Evolutionary conservation across 148 eudicot species (phyloP).

Genomic region (Agrostemma githago): DNA sequence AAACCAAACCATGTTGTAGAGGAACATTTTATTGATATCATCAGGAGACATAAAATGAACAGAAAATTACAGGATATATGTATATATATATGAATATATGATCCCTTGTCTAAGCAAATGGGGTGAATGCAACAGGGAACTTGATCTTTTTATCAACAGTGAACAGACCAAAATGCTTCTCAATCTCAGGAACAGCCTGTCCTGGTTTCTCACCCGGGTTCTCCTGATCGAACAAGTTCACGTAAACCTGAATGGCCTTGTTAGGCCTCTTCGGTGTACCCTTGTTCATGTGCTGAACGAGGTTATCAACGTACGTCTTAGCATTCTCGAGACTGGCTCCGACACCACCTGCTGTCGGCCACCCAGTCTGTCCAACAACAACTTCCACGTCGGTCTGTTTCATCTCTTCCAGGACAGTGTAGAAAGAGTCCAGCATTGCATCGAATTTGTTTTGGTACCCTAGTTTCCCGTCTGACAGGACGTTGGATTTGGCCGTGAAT

Average conservation of each 20-base stretch:
- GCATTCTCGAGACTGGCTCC: conserved; percentile 33
- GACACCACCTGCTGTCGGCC: conserved; percentile 54
- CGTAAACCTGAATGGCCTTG: conserved; percentile 36
- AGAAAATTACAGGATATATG: not conserved
- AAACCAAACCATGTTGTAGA: not conserved
- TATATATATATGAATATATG: no score
- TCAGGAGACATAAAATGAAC: conserved; percentile 8
- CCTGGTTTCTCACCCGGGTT: conserved; percentile 19
- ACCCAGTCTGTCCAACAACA: conserved; percentile 59
- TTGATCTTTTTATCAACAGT: conserved; percentile 40
- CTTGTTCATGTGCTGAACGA: conserved; percentile 38
- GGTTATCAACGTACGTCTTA: conserved; percentile 35
- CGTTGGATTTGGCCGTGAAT: conserved; percentile 21
- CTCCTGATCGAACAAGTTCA: conserved; percentile 56
- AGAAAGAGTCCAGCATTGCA: conserved; percentile 39
- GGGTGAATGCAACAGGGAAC: conserved; percentile 29
- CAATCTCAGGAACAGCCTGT: conserved; percentile 31
- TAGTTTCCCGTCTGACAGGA: conserved; percentile 16
- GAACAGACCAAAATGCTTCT: conserved; percentile 56
- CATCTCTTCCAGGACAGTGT: conserved; percentile 39
- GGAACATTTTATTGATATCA: not conserved
- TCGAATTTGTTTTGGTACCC: conserved; percentile 32
- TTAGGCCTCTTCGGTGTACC: conserved; percentile 52
- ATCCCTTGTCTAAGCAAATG: conserved; percentile 13
- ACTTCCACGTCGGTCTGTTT: conserved; percentile 28